Conservation (phyloP, 345 rosid genomes). For the Citrus cavaleriei region DNA sequence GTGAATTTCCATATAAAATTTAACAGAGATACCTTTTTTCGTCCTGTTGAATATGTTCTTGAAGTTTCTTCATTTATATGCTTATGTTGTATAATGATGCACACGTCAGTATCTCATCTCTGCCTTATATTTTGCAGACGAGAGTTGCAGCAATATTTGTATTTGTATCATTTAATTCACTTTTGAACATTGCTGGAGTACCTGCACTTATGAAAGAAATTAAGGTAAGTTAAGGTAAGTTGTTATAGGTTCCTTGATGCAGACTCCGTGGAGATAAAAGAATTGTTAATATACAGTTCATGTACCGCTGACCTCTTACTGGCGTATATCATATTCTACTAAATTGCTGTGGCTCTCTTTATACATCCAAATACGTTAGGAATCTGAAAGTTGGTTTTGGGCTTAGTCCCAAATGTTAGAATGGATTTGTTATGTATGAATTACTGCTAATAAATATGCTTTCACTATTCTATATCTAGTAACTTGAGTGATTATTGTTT, state of each 20-base stretch:
- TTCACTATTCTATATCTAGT: neutral
- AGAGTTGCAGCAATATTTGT: conserved; percentile 86
- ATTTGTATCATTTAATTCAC: conserved; percentile 83
- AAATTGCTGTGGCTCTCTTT: neutral
- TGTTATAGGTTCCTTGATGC: neutral
- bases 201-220: conserved; percentile 76
- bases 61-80: neutral
- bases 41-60: neutral
- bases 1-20: neutral
- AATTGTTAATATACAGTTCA: too few species aligned
- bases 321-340: neutral
- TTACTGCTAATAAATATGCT: neutral
- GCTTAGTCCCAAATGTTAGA: neutral
- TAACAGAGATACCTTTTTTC: neutral
- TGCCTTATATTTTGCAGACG: conserved; percentile 47
- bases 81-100: neutral
- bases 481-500: neutral
- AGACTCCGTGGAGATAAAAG: neutral
- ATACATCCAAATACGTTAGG: neutral
- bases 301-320: neutral
- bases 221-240: conserved; percentile 77
- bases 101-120: conserved; percentile 2
- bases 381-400: neutral
- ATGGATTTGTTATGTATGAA: neutral
- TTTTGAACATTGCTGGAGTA: conserved; percentile 80